These are phyloP conservation scores for Fistulifera solaris DNA, from an alignment of 108 stramenopile species.

Conservation along the genomic window DNA sequence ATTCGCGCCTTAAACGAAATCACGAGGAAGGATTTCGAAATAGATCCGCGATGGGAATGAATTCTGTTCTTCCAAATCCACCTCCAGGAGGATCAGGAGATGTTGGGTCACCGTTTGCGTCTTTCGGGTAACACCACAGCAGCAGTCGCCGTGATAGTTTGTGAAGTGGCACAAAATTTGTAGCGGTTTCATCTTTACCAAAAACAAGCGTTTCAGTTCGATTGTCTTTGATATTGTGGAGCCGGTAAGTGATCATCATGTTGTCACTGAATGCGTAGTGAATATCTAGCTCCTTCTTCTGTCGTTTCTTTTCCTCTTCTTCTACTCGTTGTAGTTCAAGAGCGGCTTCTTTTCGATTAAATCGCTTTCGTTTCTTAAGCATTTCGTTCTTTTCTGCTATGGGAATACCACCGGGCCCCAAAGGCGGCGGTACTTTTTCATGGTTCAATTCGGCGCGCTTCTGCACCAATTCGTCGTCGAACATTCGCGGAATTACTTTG, in stretches of 20 bases:
- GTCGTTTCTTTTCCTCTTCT: slow-evolving; percentile 3
- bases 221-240: neutral
- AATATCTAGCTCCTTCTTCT: neutral
- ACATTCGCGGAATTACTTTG: slow-evolving; percentile 27
- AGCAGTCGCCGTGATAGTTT: too few relatives aligned
- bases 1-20: too few relatives aligned
- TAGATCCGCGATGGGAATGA: slow-evolving; percentile 27
- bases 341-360: neutral
- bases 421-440: neutral
- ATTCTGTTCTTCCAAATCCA: slow-evolving; percentile 25
- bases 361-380: neutral
- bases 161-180: neutral
- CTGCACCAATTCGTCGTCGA: slow-evolving; percentile 13
- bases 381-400: slow-evolving; percentile 2
- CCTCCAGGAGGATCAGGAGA: slow-evolving; percentile 12
- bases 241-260: neutral
- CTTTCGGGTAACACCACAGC: neutral
- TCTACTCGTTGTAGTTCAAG: slow-evolving; percentile 15
- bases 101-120: slow-evolving; percentile 4
- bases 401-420: neutral
- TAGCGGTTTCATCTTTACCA: neutral
- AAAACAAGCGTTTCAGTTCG: slow-evolving; percentile 2
- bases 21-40: slow-evolving; percentile 12
- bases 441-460: slow-evolving; percentile 10
- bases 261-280: neutral